Evolutionary conservation across 1,284 basidiomycete genomes (phyloP), one percentile per base, ranked within the genome.

Genomic region (Malassezia caprae): DNA sequence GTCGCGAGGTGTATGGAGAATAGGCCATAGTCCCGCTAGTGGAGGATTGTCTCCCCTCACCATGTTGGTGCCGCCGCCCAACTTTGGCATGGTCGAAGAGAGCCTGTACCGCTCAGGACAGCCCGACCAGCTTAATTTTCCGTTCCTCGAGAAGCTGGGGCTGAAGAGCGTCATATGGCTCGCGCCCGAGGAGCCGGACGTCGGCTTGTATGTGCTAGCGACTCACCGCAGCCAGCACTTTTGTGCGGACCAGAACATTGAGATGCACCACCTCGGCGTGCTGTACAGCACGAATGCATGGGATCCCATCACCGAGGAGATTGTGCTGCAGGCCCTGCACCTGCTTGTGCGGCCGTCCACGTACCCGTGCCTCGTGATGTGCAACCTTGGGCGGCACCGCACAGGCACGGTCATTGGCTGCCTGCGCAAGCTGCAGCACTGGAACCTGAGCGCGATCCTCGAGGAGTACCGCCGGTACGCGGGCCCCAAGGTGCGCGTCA

Each of bases 41-140:
- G 51, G 51, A 56, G 53, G 50, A 34, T 31, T 27, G 26, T 31
- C 30, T 34, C 24, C 8, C 17, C 13, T 27, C 50, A 58, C 21
- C 23, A 73, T 76, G 67, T 60, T 76, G 72, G 77, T 80, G 17
- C 79, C 79, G 27, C 79, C 78, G 11, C 76, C 78, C 55, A 79
- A 79, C 65, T 80, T 78, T 53, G 79, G 79, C 30, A 72, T 79
- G 62, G 78, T 79, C 48, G 79, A 79, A 66, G 79, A 79, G 69
- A 77, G 77, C 40, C 77, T 79, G 51, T 79, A 79, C 58, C 73
- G 79, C 3, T 79, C 77, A 15, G 78, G 78, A 8, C 78, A 80
- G 62, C 79, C 79, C 1, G 78, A 78, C 40, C 78, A 79, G 59
- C 76, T 80, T 61, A 79, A 80, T 68, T 79, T 80, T 58, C 77